Conservation (phyloP, 2,329 filamentous ascomycete genomes). For the Tolypocladium ovalisporum region DNA sequence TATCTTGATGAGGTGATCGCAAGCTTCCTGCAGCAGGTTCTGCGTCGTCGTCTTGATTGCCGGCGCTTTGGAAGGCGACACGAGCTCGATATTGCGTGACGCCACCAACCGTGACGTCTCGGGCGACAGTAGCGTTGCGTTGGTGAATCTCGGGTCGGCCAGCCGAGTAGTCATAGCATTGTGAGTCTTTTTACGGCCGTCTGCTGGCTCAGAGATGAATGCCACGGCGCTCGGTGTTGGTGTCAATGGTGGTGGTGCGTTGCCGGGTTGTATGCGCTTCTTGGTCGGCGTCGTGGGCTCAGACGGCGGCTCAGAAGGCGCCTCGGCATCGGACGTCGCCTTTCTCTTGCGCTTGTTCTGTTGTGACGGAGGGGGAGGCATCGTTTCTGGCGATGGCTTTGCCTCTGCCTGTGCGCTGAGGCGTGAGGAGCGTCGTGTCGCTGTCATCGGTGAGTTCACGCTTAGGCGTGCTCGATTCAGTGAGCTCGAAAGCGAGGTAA, state of each 20-base stretch:
- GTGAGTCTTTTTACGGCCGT: conserved; percentile 24
- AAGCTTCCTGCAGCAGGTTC: conserved; percentile 64
- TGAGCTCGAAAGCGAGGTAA: not conserved
- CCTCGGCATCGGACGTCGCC: conserved; percentile 10
- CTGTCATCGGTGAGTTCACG: conserved; percentile 14
- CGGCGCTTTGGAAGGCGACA: conserved; percentile 32
- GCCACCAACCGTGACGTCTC: conserved; percentile 53
- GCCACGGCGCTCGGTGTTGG: conserved; percentile 34
- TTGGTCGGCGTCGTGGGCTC: conserved; percentile 19
- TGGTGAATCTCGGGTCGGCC: conserved; percentile 53
- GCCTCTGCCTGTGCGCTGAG: conserved; percentile 20
- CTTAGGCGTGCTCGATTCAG: not conserved
- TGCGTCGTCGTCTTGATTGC: conserved; percentile 45
- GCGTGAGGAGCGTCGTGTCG: conserved; percentile 28
- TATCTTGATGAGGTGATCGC: conserved; percentile 59
- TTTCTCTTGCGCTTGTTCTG: conserved; percentile 24
- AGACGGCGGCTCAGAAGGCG: conserved; percentile 8
- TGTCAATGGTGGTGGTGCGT: conserved; percentile 27
- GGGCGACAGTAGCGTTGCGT: conserved; percentile 62
- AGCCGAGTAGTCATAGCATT: conserved; percentile 38
- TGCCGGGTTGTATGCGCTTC: conserved; percentile 15
- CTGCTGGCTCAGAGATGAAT: conserved; percentile 23
- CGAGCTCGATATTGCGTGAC: conserved; percentile 31
- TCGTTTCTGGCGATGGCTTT: conserved; percentile 5
- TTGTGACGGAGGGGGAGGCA: conserved; percentile 8